A percentile compares a stretch with the other conserved stretches of the same genome.
Conservation (phyloP, 2,329 filamentous ascomycete genomes). For the Monilinia vaccinii-corymbosi region DNA sequence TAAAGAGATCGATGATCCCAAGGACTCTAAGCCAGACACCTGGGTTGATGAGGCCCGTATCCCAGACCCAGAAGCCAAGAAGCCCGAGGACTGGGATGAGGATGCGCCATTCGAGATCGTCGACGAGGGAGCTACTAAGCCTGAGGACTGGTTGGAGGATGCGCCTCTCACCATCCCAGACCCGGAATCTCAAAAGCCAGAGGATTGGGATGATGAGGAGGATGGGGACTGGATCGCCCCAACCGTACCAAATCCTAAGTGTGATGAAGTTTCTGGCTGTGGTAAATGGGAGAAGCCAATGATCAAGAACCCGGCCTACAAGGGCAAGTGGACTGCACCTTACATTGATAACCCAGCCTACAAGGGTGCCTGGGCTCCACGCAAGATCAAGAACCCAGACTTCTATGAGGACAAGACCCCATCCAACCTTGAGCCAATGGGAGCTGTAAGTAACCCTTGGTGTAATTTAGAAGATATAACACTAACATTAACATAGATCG, state of each 20-base stretch:
- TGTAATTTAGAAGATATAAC: conserved; percentile 11
- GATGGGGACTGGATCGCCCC: conserved; percentile 90
- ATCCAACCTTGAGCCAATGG: conserved; percentile 95
- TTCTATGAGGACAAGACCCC: conserved; percentile 97
- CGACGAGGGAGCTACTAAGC: conserved; percentile 83
- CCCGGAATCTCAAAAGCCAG: conserved; percentile 92
- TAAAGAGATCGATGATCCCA: conserved; percentile 88
- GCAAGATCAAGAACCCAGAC: conserved; percentile 93
- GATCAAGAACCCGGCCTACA: conserved; percentile 86
- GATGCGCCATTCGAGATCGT: conserved; percentile 94
- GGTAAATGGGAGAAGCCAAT: conserved; percentile 85
- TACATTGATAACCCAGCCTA: conserved; percentile 95
- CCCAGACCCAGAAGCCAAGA: conserved; percentile 81
- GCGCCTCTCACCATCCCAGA: conserved; percentile 78
- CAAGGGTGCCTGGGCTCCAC: conserved; percentile 91
- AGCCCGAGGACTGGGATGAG: conserved; percentile 99
- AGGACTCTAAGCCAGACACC: conserved; percentile 87
- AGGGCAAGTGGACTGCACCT: conserved; percentile 93
- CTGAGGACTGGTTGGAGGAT: conserved; percentile 91
- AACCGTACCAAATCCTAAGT: conserved; percentile 91
- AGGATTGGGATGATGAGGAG: conserved; percentile 99
- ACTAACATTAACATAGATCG: conserved; percentile 51
- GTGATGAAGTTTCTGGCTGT: conserved; percentile 84
- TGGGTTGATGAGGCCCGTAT: conserved; percentile 96
- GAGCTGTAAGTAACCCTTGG: conserved; percentile 60